Evolutionary conservation across 192 early-diverging fungal species (phyloP).

Genomic region (Irineochytrium annulatum): DNA sequence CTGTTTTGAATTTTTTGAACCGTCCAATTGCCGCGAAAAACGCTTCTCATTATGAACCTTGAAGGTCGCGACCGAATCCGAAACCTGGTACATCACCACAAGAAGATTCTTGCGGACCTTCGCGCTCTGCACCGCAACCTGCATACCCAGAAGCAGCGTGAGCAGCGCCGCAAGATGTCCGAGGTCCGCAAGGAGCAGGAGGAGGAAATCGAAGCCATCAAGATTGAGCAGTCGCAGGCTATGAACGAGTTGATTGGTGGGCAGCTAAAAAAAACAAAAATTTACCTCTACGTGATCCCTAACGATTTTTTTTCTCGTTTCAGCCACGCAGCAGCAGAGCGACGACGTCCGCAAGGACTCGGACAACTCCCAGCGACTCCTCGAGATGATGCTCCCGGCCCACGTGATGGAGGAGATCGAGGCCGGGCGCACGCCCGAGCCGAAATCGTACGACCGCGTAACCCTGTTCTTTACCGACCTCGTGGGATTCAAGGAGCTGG

Average conservation of each 20-base stretch:
- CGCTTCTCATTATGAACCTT: not conserved
- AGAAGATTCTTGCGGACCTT: slow-evolving; percentile 17
- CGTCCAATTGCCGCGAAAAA: not conserved
- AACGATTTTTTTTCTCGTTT: slow-evolving; percentile 6
- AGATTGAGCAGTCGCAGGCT: slow-evolving; percentile 14
- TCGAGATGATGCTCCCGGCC: slow-evolving; percentile 17
- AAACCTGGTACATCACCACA: slow-evolving; percentile 10
- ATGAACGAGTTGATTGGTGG: slow-evolving; percentile 25
- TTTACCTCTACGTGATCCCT: not conserved
- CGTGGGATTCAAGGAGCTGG: slow-evolving; percentile 9
- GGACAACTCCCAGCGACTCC: slow-evolving; percentile 6
- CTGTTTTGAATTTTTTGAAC: not conserved
- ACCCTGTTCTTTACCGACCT: slow-evolving; percentile 26
- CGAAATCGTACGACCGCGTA: slow-evolving; percentile 6
- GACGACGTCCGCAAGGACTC: slow-evolving; percentile 20
- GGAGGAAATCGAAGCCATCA: slow-evolving; percentile 24
- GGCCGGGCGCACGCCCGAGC: slow-evolving; percentile 10
- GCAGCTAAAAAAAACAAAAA: too few relatives aligned
- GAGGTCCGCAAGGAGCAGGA: slow-evolving; percentile 25
- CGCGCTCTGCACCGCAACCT: slow-evolving; percentile 15
- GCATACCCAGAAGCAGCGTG: slow-evolving; percentile 12
- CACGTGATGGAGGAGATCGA: slow-evolving; percentile 26
- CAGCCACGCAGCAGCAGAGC: slow-evolving; percentile 13
- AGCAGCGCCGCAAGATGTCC: slow-evolving; percentile 19
- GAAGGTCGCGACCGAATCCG: slow-evolving; percentile 18